A percentile compares a stretch with the other conserved stretches of the same genome.
Evolutionary conservation across 176 grass and related monocot species (phyloP).

Genomic region (Triticum timopheevii): DNA sequence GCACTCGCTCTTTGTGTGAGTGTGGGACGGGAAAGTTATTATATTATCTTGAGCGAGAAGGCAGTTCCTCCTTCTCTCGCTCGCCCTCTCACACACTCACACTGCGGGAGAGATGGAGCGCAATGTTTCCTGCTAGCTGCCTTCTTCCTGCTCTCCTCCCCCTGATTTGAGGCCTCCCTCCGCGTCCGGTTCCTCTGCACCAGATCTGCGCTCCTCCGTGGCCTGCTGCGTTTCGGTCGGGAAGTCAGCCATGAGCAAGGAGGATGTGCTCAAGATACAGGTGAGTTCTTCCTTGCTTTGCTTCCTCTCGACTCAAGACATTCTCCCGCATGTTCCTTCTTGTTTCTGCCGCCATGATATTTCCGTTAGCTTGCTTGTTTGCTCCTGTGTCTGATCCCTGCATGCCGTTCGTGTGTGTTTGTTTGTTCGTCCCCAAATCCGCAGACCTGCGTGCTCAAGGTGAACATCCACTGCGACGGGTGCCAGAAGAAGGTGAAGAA

Average conservation of each 20-base stretch:
- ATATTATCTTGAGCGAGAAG: slow-evolving; percentile 23
- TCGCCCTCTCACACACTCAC: background rate
- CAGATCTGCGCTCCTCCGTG: slow-evolving; percentile 37
- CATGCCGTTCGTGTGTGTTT: background rate
- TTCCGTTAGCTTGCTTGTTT: background rate
- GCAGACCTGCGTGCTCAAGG: slow-evolving; percentile 81
- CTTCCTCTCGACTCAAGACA: slow-evolving; percentile 27
- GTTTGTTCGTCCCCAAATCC: background rate
- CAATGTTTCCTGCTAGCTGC: slow-evolving; percentile 12
- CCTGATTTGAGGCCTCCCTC: slow-evolving; percentile 44
- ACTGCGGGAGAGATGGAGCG: background rate
- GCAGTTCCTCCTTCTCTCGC: slow-evolving; percentile 14
- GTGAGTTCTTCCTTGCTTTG: slow-evolving; percentile 24
- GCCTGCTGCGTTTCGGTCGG: background rate
- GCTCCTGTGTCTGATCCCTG: background rate
- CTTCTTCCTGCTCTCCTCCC: slow-evolving; percentile 11
- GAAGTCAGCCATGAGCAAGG: slow-evolving; percentile 65
- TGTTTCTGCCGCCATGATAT: slow-evolving; percentile 8
- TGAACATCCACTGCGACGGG: slow-evolving; percentile 95
- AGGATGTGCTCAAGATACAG: slow-evolving; percentile 71
- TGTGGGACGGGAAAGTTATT: slow-evolving; percentile 8
- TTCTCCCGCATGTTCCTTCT: background rate
- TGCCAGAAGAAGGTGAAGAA: slow-evolving; percentile 98
- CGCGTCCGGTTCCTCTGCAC: background rate
- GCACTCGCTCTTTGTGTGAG: background rate